Conservation (phyloP, 2,329 filamentous ascomycete genomes). For the Calonectria hawksworthii region DNA sequence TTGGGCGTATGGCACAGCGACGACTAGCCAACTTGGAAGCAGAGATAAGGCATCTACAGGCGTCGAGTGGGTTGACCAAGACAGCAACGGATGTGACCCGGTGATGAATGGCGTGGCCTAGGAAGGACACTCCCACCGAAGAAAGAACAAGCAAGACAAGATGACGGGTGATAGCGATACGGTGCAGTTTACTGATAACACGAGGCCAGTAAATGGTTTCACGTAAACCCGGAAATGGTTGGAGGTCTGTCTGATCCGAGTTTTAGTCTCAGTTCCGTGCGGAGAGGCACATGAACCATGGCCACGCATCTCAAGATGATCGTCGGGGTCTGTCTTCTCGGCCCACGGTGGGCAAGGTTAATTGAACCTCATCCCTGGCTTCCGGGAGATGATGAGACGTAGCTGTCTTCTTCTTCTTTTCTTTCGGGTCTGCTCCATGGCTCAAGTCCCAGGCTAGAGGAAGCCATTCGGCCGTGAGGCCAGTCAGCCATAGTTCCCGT, state of each 20-base stretch:
- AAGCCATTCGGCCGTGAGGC: neutral
- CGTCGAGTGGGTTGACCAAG: slow-evolving; percentile 32
- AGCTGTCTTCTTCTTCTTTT: neutral
- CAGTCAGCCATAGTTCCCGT: neutral
- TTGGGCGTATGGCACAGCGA: slow-evolving; percentile 28
- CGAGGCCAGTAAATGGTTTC: slow-evolving; percentile 19
- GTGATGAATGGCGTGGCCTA: slow-evolving; percentile 21
- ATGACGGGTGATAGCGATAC: neutral
- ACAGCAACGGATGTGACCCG: slow-evolving; percentile 15
- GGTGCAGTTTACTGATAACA: slow-evolving; percentile 16
- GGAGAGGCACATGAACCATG: slow-evolving; percentile 12
- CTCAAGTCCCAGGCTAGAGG: neutral
- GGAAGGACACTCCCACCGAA: slow-evolving; percentile 30
- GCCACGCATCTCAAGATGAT: slow-evolving; percentile 14
- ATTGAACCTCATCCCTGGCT: slow-evolving; percentile 9
- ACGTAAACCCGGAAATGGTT: slow-evolving; percentile 26
- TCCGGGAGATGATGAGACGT: neutral
- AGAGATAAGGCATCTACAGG: slow-evolving; percentile 38
- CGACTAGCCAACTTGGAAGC: slow-evolving; percentile 28
- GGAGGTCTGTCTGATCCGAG: slow-evolving; percentile 8
- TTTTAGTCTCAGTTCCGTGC: slow-evolving; percentile 16
- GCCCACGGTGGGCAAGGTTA: slow-evolving; percentile 16
- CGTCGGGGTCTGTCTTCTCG: neutral
- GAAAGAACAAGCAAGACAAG: neutral
- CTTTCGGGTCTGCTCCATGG: neutral